phyloP scores from a whole-genome alignment of 176 grass and related monocot species.

The Urochloa ruziziensis region DNA sequence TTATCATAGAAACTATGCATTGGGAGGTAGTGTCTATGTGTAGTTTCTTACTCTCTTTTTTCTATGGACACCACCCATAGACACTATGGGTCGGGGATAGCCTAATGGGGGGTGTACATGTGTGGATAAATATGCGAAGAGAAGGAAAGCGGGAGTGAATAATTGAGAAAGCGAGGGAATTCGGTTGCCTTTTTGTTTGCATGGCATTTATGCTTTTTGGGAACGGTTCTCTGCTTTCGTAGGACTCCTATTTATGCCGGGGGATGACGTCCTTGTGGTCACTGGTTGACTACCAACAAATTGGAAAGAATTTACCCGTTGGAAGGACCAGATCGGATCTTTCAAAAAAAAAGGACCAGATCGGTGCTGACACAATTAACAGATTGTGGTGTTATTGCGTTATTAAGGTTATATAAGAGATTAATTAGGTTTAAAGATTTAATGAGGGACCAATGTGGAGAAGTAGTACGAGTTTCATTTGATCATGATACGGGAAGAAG shows the following conservation, averaged over 20 bases:
- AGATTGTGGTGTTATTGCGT: background rate
- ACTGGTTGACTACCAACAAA: background rate
- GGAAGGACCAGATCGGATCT: background rate
- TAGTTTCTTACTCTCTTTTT: too few relatives aligned
- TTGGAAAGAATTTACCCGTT: background rate
- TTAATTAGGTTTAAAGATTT: too few relatives aligned
- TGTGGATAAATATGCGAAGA: background rate
- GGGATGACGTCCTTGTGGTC: background rate
- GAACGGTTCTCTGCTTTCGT: conserved; percentile 5
- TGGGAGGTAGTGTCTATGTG: too few relatives aligned
- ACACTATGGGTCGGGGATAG: too few relatives aligned
- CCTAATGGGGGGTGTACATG: too few relatives aligned
- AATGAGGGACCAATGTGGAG: too few relatives aligned
- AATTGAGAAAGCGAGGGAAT: background rate
- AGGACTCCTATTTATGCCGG: background rate
- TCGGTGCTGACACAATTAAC: background rate
- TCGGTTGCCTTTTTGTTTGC: background rate
- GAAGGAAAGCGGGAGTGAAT: background rate
- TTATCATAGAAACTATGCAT: too few relatives aligned
- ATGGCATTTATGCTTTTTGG: background rate
- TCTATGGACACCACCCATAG: too few relatives aligned
- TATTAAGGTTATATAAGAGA: background rate
- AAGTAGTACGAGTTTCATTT: too few relatives aligned
- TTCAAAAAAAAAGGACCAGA: too few relatives aligned
- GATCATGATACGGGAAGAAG: too few relatives aligned